These are phyloP conservation scores for Fusarium nurragi DNA, from an alignment of 2,329 filamentous ascomycete genomes.

Conservation along the genomic window DNA sequence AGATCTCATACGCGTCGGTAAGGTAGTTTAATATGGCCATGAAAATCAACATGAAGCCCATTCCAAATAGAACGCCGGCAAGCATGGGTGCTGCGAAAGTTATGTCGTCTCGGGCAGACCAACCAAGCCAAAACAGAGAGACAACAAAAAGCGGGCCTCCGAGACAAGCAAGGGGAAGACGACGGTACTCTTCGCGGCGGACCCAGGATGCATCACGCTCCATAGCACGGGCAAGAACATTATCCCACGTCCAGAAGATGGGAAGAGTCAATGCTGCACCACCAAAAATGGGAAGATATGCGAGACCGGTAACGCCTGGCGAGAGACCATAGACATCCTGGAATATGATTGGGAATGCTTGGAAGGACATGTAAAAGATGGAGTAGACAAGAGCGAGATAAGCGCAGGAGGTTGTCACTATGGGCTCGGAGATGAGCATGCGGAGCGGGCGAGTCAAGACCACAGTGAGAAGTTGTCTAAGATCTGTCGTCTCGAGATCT, in stretches of 20 bases:
- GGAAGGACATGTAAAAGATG: conserved; percentile 77
- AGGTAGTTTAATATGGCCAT: conserved; percentile 72
- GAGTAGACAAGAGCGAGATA: conserved; percentile 78
- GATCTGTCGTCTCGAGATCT: conserved; percentile 68
- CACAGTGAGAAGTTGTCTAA: conserved; percentile 70
- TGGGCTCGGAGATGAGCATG: conserved; percentile 77
- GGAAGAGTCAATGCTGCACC: conserved; percentile 68
- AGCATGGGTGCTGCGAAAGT: conserved; percentile 67
- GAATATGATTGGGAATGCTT: conserved; percentile 79
- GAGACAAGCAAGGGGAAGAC: conserved; percentile 75
- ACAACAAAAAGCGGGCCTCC: conserved; percentile 71
- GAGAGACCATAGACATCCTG: conserved; percentile 68
- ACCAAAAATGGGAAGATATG: conserved; percentile 74
- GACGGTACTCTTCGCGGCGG: conserved; percentile 70
- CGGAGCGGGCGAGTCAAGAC: conserved; percentile 76
- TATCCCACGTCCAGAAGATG: conserved; percentile 74
- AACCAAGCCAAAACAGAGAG: conserved; percentile 70
- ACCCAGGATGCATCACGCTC: conserved; percentile 64
- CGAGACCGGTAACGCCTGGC: conserved; percentile 70
- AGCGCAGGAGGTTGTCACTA: conserved; percentile 74
- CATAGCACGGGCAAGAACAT: conserved; percentile 63
- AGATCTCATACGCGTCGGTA: conserved; percentile 73
- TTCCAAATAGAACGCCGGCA: conserved; percentile 68
- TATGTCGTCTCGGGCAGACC: conserved; percentile 59
- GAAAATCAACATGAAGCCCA: conserved; percentile 70